A percentile compares a stretch with the other conserved stretches of the same genome.
Evolutionary conservation across 257 asterid species (phyloP).

Genomic region (Jacaranda copaia): DNA sequence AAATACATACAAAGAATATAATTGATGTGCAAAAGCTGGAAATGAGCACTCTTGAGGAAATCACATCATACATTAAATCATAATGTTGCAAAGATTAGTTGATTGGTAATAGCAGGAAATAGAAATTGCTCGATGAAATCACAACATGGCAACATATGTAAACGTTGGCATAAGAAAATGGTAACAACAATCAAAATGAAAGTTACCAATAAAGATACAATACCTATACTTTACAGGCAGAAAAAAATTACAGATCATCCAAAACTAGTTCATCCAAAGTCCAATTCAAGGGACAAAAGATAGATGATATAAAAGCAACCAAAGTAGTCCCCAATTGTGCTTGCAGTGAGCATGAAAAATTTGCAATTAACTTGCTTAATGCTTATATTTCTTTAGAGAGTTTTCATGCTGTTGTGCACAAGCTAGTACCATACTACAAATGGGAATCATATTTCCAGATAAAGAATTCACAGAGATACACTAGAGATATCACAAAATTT

Average conservation of each 20-base stretch:
- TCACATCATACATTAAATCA: conserved; percentile 25
- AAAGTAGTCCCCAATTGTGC: background rate
- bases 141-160: background rate
- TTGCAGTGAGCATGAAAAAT: background rate
- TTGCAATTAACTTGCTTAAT: background rate
- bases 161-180: conserved; percentile 2
- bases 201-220: background rate
- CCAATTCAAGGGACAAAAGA: background rate
- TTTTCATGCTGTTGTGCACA: background rate
- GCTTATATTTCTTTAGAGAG: background rate
- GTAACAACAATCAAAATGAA: background rate
- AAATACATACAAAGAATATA: background rate
- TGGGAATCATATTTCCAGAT: background rate
- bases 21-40: conserved; percentile 9
- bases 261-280: conserved; percentile 10
- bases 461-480: background rate
- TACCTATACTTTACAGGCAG: background rate
- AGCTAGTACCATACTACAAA: background rate
- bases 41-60: conserved; percentile 22
- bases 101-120: conserved; percentile 25
- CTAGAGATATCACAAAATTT: background rate
- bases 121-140: conserved; percentile 12
- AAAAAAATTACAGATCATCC: background rate
- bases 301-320: conserved; percentile 24
- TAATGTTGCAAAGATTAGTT: conserved; percentile 19